phyloP scores from a whole-genome alignment of 2,329 filamentous ascomycete genomes.

The Biscogniauxia sp. region DNA sequence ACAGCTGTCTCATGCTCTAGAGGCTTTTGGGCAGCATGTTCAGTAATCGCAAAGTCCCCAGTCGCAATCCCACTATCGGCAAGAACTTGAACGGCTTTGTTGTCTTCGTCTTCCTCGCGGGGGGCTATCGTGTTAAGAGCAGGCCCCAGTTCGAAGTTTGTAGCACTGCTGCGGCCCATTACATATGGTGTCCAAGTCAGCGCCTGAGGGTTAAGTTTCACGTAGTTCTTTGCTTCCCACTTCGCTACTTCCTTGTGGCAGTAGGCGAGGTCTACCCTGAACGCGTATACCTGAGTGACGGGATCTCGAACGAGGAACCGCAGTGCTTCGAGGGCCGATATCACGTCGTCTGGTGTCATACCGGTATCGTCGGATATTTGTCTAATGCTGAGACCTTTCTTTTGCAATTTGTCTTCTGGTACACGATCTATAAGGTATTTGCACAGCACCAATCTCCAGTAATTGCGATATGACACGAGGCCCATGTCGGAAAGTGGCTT shows the following conservation, averaged over 20 bases:
- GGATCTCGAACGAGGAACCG: slow-evolving; percentile 88
- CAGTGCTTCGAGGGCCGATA: slow-evolving; percentile 87
- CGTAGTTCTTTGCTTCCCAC: slow-evolving; percentile 86
- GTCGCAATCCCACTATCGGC: slow-evolving; percentile 32
- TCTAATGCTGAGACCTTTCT: slow-evolving; percentile 56
- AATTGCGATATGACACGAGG: slow-evolving; percentile 93
- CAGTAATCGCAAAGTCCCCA: slow-evolving; percentile 29
- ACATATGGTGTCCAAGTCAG: slow-evolving; percentile 96
- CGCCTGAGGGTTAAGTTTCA: slow-evolving; percentile 74
- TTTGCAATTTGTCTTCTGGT: slow-evolving; percentile 36
- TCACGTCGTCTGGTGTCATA: slow-evolving; percentile 94
- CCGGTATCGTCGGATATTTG: slow-evolving; percentile 85
- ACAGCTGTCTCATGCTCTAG: slow-evolving; percentile 27
- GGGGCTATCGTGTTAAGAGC: slow-evolving; percentile 83
- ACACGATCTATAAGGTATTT: slow-evolving; percentile 70
- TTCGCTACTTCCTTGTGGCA: slow-evolving; percentile 85
- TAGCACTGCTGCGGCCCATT: slow-evolving; percentile 83
- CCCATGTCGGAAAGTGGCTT: slow-evolving; percentile 98
- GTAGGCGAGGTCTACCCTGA: slow-evolving; percentile 81
- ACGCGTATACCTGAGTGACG: slow-evolving; percentile 81
- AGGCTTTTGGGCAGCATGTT: slow-evolving; percentile 30
- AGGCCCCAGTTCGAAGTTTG: slow-evolving; percentile 79
- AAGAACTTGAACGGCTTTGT: slow-evolving; percentile 35
- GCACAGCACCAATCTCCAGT: slow-evolving; percentile 89
- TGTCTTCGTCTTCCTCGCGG: slow-evolving; percentile 68